These are phyloP conservation scores for Ochromonas danica DNA, from an alignment of 108 stramenopile genomes.

Conservation along the genomic window DNA sequence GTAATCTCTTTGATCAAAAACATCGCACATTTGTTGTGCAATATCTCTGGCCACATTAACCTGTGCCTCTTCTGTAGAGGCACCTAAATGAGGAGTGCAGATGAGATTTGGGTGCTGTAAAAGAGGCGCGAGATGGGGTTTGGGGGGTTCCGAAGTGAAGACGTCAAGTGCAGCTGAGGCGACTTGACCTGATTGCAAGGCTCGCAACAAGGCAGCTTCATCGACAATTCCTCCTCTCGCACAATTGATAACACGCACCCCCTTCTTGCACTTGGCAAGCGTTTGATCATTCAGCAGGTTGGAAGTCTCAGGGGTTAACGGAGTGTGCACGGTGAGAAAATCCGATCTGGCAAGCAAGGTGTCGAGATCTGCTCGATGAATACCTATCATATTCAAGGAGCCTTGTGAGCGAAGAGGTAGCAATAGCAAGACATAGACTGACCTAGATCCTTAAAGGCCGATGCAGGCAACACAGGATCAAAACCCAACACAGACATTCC, in stretches of 20 bases:
- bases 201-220: conserved; percentile 45
- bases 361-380: neutral
- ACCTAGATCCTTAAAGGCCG: conserved; percentile 40
- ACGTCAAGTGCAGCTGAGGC: conserved; percentile 54
- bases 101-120: conserved; percentile 51
- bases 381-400: no score
- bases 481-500: conserved; percentile 53
- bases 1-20: conserved; percentile 52
- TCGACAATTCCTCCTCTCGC: conserved; percentile 56
- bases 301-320: conserved; percentile 55
- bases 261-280: conserved; percentile 50
- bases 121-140: conserved; percentile 36
- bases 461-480: conserved; percentile 46
- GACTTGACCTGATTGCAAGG: conserved; percentile 51
- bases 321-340: conserved; percentile 58
- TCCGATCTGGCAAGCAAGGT: conserved; percentile 26
- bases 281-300: conserved; percentile 50
- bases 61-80: conserved; percentile 57
- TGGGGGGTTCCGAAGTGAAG: conserved; percentile 52
- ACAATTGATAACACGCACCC: conserved; percentile 56
- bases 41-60: conserved; percentile 57
- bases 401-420: no score
- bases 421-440: no score
- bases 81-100: conserved; percentile 57
- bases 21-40: conserved; percentile 57